A percentile compares a stretch with the other conserved stretches of the same genome.
These are phyloP conservation scores for Straminergon stramineum DNA, from an alignment of 225 moss, liverwort and hornwort species.

Conservation along the genomic window DNA sequence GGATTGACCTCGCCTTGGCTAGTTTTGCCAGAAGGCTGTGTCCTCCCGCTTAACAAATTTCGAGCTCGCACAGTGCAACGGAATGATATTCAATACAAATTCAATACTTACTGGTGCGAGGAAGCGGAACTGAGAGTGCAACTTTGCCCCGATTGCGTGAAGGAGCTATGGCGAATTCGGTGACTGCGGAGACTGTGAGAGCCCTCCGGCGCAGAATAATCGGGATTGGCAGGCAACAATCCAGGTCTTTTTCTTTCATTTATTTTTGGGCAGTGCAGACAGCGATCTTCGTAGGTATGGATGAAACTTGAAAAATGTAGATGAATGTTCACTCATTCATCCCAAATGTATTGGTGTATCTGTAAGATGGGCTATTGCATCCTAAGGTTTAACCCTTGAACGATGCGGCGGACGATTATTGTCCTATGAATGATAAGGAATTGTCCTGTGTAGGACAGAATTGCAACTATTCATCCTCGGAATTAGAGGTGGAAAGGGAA, in stretches of 20 bases:
- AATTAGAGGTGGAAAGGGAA: too few relatives aligned
- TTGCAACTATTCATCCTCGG: too few relatives aligned
- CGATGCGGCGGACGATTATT: too few relatives aligned
- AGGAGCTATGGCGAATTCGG: background rate
- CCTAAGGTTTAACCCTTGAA: too few relatives aligned
- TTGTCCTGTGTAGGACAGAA: too few relatives aligned
- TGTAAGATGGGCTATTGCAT: background rate
- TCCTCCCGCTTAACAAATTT: background rate
- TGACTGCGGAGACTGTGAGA: background rate
- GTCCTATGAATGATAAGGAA: too few relatives aligned
- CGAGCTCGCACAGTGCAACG: background rate
- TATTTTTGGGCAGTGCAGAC: background rate
- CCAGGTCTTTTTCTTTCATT: background rate
- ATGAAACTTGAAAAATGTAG: background rate
- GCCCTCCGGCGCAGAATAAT: background rate
- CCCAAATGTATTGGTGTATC: too few relatives aligned
- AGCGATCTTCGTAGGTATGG: background rate
- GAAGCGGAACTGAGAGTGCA: background rate
- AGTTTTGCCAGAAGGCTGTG: background rate
- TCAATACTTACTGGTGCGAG: too few relatives aligned
- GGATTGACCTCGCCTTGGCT: background rate
- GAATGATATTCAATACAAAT: background rate
- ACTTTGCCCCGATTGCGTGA: background rate
- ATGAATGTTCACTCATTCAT: background rate
- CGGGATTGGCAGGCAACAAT: background rate